Conservation (phyloP, 345 rosid genomes). For the Microcos paniculata region DNA sequence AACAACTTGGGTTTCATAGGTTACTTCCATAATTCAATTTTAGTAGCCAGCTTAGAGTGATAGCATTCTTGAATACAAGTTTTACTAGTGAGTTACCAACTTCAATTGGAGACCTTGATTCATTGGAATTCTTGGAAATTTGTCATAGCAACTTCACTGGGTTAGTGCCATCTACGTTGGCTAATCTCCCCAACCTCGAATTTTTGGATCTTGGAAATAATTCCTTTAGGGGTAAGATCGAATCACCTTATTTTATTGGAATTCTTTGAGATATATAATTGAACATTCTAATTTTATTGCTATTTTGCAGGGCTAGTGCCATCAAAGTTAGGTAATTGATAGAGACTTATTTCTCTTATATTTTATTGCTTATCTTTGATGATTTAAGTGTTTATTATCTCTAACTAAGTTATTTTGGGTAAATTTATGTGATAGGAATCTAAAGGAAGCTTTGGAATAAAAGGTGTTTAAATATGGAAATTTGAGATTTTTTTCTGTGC, state of each 20-base stretch:
- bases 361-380: too few relatives aligned
- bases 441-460: too few relatives aligned
- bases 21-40: slow-evolving; percentile 22
- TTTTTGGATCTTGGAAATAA: rapidly evolving
- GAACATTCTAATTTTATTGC: too few relatives aligned
- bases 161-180: slow-evolving; percentile 15
- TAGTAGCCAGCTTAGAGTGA: neutral
- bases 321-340: too few relatives aligned
- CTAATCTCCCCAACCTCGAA: slow-evolving; percentile 20
- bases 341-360: too few relatives aligned
- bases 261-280: too few relatives aligned
- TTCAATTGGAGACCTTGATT: slow-evolving; percentile 16
- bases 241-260: neutral
- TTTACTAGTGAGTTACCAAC: slow-evolving; percentile 15
- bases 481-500: too few relatives aligned
- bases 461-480: too few relatives aligned
- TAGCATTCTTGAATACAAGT: neutral
- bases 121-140: neutral
- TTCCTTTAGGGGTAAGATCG: slow-evolving; percentile 1
- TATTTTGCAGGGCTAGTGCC: too few relatives aligned
- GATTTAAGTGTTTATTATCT: too few relatives aligned
- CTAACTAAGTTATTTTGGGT: too few relatives aligned
- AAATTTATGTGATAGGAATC: too few relatives aligned
- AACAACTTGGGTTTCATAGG: neutral
- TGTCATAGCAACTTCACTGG: slow-evolving; percentile 16